Conservation (phyloP, 192 early-diverging fungal species). For the Coemansia interrupta region DNA sequence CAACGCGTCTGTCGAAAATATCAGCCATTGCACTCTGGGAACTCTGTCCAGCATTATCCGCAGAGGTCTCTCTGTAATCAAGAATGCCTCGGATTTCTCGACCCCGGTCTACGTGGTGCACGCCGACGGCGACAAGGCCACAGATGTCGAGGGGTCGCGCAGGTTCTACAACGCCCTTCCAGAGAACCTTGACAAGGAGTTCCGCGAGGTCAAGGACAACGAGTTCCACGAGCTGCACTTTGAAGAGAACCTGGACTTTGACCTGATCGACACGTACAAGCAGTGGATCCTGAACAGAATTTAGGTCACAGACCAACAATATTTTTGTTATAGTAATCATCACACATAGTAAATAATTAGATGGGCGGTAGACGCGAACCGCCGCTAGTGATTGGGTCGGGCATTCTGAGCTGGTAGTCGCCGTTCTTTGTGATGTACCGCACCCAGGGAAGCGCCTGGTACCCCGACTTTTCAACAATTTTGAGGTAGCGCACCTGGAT, state of each 20-base stretch:
- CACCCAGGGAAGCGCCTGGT: constrained; percentile 86
- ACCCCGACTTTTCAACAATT: constrained; percentile 86
- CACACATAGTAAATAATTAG: constrained; percentile 23
- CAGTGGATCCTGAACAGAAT: constrained; percentile 40
- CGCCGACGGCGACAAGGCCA: constrained; percentile 41
- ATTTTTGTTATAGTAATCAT: not conserved
- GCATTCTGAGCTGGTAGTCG: constrained; percentile 93
- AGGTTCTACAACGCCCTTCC: constrained; percentile 34
- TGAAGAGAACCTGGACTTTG: constrained; percentile 38
- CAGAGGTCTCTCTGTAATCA: constrained; percentile 22
- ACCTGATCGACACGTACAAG: constrained; percentile 27
- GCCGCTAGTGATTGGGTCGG: constrained; percentile 72
- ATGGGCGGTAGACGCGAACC: constrained; percentile 65
- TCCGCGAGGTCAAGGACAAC: constrained; percentile 23
- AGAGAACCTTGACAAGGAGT: constrained; percentile 47
- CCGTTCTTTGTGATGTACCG: constrained; percentile 87
- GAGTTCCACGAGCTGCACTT: constrained; percentile 52
- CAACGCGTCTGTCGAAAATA: constrained; percentile 23
- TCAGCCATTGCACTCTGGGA: constrained; percentile 32
- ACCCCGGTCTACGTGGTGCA: constrained; percentile 49
- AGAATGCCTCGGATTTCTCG: constrained; percentile 14
- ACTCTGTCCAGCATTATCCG: constrained; percentile 32
- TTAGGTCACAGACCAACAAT: not conserved
- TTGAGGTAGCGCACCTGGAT: constrained; percentile 89
- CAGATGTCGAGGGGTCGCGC: constrained; percentile 31